These are phyloP conservation scores for Pseudomonodictys pantanalensis DNA, from an alignment of 495 filamentous ascomycete genomes.

Conservation along the genomic window DNA sequence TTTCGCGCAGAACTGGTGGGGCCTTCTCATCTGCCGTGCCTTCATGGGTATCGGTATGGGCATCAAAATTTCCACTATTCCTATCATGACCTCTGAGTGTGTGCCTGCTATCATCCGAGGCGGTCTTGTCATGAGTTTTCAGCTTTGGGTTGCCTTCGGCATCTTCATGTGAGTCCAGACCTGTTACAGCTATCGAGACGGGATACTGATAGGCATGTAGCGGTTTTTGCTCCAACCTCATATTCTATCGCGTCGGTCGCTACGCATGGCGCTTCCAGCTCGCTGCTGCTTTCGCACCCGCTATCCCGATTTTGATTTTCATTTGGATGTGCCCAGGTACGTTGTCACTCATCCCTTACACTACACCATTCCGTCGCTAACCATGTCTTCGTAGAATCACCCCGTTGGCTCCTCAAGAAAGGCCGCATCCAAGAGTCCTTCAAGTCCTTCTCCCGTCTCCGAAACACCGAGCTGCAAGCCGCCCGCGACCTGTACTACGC, in stretches of 20 bases:
- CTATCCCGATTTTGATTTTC: conserved; percentile 10
- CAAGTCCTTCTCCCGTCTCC: conserved; percentile 10
- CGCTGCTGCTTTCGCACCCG: conserved; percentile 17
- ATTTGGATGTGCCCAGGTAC: conserved; percentile 19
- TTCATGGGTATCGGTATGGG: conserved; percentile 27
- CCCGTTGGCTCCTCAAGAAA: conserved; percentile 26
- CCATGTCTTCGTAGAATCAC: conserved; percentile 18
- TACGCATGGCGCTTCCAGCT: conserved; percentile 17
- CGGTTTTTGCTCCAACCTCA: conserved; percentile 18
- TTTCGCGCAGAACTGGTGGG: conserved; percentile 20
- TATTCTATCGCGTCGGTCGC: conserved; percentile 4
- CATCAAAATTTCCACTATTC: conserved; percentile 15
- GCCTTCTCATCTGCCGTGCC: conserved; percentile 5
- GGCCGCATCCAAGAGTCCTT: conserved; percentile 10
- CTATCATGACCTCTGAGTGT: conserved; percentile 11
- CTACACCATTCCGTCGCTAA: no score
- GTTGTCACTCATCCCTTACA: no score
- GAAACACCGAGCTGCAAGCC: conserved; percentile 10
- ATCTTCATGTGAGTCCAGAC: conserved; percentile 15
- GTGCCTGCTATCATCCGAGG: conserved; percentile 14
- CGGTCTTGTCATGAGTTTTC: conserved; percentile 16
- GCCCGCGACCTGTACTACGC: conserved; percentile 26
- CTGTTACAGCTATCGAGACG: background rate
- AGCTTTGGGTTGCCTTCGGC: conserved; percentile 21
- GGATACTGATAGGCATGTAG: background rate